Conservation (phyloP, 2,329 filamentous ascomycete genomes). For the Pseudogymnoascus sp. region DNA sequence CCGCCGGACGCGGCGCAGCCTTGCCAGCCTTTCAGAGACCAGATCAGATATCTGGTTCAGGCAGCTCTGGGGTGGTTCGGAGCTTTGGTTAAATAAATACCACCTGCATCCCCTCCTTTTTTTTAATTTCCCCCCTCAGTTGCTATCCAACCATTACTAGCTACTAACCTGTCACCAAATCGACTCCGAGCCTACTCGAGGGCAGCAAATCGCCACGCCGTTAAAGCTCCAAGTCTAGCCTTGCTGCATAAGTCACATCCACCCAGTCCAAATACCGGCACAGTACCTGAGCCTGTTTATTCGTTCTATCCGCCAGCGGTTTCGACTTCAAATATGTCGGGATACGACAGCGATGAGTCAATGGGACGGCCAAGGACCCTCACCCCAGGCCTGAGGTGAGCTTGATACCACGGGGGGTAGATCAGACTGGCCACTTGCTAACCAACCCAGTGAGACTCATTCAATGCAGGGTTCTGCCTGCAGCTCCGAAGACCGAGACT, state of each 20-base stretch:
- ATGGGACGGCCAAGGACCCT: neutral
- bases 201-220: neutral
- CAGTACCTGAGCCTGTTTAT: neutral
- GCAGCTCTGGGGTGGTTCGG: neutral
- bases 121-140: neutral
- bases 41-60: neutral
- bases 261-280: neutral
- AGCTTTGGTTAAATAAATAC: neutral
- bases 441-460: neutral
- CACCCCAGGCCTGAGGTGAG: neutral
- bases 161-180: neutral
- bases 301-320: neutral
- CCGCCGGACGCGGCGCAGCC: neutral
- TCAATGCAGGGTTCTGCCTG: neutral
- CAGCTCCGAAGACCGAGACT: neutral
- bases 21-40: neutral
- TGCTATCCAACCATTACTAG: neutral
- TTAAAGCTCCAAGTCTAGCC: constrained; percentile 3
- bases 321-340: neutral
- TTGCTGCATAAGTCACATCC: neutral
- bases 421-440: neutral
- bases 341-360: neutral
- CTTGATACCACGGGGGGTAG: neutral
- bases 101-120: neutral
- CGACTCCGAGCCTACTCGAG: neutral